Percentiles rank a stretch among this genome's conserved stretches.
Evolutionary conservation across 306 rosid species (phyloP).

Genomic region (Castanea mollissima): DNA sequence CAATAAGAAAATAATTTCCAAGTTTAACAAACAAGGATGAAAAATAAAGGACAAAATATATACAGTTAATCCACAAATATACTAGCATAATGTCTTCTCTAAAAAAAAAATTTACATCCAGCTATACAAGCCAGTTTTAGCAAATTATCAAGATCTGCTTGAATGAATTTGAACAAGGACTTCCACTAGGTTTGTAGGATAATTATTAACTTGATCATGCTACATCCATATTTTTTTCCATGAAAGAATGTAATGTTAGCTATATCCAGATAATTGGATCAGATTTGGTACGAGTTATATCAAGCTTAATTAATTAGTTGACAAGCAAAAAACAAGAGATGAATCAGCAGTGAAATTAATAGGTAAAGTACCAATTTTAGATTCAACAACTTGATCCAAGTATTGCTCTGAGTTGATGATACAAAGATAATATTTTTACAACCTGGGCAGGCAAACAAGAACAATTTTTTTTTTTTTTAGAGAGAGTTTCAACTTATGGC

Average conservation of each 20-base stretch:
- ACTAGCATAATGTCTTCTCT: neutral
- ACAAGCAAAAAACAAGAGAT: conserved; percentile 10
- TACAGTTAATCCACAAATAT: neutral
- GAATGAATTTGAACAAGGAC: neutral
- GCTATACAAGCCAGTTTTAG: neutral
- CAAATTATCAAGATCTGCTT: neutral
- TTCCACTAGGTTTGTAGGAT: neutral
- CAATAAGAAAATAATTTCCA: conserved; percentile 18
- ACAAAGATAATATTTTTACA: no score
- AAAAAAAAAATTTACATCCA: neutral
- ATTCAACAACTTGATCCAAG: no score
- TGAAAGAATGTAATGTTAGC: neutral
- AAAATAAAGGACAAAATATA: neutral
- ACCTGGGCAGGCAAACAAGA: no score
- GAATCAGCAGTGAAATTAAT: neutral
- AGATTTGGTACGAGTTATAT: neutral
- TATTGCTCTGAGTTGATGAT: no score
- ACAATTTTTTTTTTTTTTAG: no score
- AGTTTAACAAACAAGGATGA: neutral
- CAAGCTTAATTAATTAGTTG: neutral
- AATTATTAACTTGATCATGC: neutral
- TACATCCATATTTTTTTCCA: neutral
- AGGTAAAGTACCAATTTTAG: neutral
- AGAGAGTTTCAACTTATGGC: no score
- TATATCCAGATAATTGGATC: neutral